A percentile compares a stretch with the other conserved stretches of the same genome.
Conservation (phyloP, 495 filamentous ascomycete genomes). For the Trichoderma gamsii region DNA sequence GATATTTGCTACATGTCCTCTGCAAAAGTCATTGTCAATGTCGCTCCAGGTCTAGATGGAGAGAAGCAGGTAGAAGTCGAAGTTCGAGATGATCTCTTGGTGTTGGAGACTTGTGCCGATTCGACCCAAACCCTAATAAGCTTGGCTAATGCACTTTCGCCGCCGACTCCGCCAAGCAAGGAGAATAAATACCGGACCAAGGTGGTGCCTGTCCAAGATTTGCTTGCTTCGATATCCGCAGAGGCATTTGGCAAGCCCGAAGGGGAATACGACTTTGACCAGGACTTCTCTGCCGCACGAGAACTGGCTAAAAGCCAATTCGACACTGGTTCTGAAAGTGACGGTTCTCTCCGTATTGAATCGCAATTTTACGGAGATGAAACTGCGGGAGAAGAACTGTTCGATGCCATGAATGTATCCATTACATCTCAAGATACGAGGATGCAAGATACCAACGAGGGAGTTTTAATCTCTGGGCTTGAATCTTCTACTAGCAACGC, state of each 20-base stretch:
- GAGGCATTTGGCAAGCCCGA: conserved; percentile 64
- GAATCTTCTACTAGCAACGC: conserved; percentile 4
- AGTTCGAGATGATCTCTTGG: conserved; percentile 73
- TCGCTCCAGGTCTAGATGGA: conserved; percentile 42
- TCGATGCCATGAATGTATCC: conserved; percentile 35
- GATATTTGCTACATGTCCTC: conserved; percentile 78
- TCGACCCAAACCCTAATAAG: conserved; percentile 89
- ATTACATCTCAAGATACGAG: conserved; percentile 28
- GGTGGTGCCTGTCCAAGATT: conserved; percentile 75
- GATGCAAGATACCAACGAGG: conserved; percentile 48
- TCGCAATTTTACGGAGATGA: conserved; percentile 35
- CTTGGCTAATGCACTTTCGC: conserved; percentile 72
- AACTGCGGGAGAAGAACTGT: conserved; percentile 31
- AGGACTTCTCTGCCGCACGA: conserved; percentile 44
- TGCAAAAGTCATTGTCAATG: conserved; percentile 57
- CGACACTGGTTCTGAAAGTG: conserved; percentile 28
- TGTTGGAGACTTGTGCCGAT: conserved; percentile 93
- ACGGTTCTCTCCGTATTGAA: conserved; percentile 33
- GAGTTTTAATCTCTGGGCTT: conserved; percentile 52
- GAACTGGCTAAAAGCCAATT: conserved; percentile 33
- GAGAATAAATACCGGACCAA: conserved; percentile 82
- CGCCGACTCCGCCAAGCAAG: conserved; percentile 72
- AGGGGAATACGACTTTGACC: conserved; percentile 51
- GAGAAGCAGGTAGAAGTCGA: conserved; percentile 71
- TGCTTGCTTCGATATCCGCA: conserved; percentile 83